Percentiles rank a stretch among this genome's conserved stretches.
Conservation (phyloP, 352 stramenopile genomes). For the Globisporangium abappressorium region DNA sequence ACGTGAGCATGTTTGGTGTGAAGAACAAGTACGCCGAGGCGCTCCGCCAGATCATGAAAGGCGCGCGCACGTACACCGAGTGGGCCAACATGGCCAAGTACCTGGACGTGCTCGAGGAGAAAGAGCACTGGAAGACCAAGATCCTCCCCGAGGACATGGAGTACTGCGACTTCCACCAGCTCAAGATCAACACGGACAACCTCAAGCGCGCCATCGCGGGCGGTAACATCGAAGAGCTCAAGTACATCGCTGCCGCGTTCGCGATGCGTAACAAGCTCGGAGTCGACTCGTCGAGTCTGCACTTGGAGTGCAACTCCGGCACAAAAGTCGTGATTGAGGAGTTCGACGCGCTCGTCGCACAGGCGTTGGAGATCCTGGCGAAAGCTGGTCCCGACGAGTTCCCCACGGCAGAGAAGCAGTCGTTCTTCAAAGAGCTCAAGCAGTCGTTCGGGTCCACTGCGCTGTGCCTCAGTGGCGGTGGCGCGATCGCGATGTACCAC, state of each 20-base stretch:
- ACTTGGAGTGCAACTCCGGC: constrained; percentile 52
- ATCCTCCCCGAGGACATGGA: constrained; percentile 45
- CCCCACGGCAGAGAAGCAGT: constrained; percentile 36
- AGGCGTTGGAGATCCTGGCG: constrained; percentile 43
- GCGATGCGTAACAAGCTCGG: constrained; percentile 66
- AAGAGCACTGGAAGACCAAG: constrained; percentile 55
- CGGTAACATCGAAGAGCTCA: constrained; percentile 44
- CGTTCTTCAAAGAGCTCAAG: constrained; percentile 58
- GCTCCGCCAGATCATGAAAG: constrained; percentile 60
- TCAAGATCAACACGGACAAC: constrained; percentile 37
- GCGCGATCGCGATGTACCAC: constrained; percentile 94
- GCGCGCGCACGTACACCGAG: constrained; percentile 45
- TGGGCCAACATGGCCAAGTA: constrained; percentile 65
- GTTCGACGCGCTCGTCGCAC: constrained; percentile 44
- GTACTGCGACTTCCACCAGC: constrained; percentile 59
- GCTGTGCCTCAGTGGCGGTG: constrained; percentile 90
- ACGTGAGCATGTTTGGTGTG: constrained; percentile 35
- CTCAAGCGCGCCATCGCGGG: constrained; percentile 30
- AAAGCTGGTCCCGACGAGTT: constrained; percentile 29
- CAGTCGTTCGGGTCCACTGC: constrained; percentile 89
- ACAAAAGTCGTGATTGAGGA: constrained; percentile 61
- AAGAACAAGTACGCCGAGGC: constrained; percentile 50
- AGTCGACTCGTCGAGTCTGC: constrained; percentile 50
- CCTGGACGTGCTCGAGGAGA: constrained; percentile 57
- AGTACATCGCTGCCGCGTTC: constrained; percentile 59